Conservation (phyloP, 768 basidiomycete genomes). For the Russula virescens region DNA sequence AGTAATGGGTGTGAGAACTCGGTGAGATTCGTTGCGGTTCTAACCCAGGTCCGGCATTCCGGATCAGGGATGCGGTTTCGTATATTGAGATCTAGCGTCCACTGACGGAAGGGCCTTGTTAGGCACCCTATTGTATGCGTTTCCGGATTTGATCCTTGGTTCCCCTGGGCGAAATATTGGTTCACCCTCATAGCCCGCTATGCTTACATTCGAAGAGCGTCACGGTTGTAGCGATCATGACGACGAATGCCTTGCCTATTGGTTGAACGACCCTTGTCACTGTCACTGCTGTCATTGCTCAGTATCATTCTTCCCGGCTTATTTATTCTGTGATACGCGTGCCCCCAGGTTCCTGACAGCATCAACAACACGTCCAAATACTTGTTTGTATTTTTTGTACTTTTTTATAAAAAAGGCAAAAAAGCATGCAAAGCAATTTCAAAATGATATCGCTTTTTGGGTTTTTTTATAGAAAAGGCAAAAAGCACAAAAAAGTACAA, state of each 20-base stretch:
- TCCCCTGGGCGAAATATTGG: background rate
- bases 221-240: background rate
- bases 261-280: background rate
- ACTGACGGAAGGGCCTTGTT: background rate
- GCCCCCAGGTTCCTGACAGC: too few species aligned
- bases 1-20: background rate
- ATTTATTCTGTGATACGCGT: too few species aligned
- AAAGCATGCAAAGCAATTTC: too few species aligned
- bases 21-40: background rate
- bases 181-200: background rate
- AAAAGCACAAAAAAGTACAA: too few species aligned
- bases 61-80: conserved; percentile 7
- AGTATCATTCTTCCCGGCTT: too few species aligned
- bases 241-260: background rate
- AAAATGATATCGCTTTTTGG: too few species aligned
- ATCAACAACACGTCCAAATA: too few species aligned
- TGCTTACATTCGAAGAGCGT: too few species aligned
- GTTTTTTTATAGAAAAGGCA: too few species aligned
- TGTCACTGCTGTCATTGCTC: background rate
- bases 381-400: too few species aligned
- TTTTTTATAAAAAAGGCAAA: too few species aligned
- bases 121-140: background rate
- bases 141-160: background rate
- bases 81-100: background rate
- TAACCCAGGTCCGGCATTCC: background rate